Conservation (phyloP, 2,329 filamentous ascomycete genomes). For the Alternaria triticimaculans region DNA sequence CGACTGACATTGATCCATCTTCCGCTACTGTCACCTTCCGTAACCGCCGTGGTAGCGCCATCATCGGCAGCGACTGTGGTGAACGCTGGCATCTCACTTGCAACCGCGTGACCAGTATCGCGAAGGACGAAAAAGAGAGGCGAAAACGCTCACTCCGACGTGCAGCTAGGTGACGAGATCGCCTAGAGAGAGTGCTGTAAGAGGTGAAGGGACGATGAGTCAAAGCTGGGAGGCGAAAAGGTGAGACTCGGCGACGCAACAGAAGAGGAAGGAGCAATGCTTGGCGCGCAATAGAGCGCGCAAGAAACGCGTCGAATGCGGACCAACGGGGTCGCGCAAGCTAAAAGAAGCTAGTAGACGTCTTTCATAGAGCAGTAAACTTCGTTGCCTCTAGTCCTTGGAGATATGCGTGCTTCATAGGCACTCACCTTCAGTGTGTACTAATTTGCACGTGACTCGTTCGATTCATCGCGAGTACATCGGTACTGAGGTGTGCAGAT, state of each 20-base stretch:
- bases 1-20: background rate
- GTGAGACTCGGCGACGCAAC: background rate
- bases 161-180: rapidly evolving
- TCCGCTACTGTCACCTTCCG: background rate
- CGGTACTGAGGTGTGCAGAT: background rate
- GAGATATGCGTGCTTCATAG: background rate
- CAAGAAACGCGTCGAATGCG: background rate
- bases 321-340: background rate
- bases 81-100: background rate
- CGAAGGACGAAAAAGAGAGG: background rate
- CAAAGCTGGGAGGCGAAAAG: background rate
- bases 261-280: background rate
- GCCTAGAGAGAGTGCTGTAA: background rate
- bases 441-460: background rate
- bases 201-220: background rate
- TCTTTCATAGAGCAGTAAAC: background rate
- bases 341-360: background rate
- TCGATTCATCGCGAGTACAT: background rate
- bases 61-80: too few relatives aligned
- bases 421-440: background rate
- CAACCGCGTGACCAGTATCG: background rate
- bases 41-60: too few relatives aligned
- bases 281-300: background rate
- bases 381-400: background rate
- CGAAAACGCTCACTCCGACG: background rate